Evolutionary conservation across 495 filamentous ascomycete species (phyloP).

Genomic region (Clavariopsis aquatica): DNA sequence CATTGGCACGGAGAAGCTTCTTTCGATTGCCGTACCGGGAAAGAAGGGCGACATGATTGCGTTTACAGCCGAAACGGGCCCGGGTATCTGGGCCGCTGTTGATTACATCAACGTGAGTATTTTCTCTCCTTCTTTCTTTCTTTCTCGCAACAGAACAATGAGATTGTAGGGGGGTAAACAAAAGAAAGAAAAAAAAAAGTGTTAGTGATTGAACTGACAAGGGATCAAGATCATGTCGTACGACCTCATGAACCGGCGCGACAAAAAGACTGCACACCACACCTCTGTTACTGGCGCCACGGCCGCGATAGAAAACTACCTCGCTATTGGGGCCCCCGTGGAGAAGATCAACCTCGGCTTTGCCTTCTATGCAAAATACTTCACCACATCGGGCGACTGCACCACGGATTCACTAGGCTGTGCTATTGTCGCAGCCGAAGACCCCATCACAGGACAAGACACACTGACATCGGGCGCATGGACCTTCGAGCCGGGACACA

Average conservation of each 20-base stretch:
- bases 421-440: conserved; percentile 62
- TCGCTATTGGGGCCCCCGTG: conserved; percentile 56
- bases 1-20: conserved; percentile 60
- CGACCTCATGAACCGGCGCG: conserved; percentile 75
- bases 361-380: conserved; percentile 75
- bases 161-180: too few relatives aligned
- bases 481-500: conserved; percentile 31
- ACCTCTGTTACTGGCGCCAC: conserved; percentile 59
- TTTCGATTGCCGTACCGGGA: conserved; percentile 73
- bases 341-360: conserved; percentile 70
- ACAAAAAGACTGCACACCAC: conserved; percentile 67
- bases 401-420: conserved; percentile 60
- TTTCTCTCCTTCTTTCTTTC: neutral
- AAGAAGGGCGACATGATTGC: conserved; percentile 71
- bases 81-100: conserved; percentile 62
- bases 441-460: conserved; percentile 64
- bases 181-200: too few relatives aligned
- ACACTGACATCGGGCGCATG: conserved; percentile 28
- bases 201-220: neutral
- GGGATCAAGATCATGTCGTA: conserved; percentile 61
- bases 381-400: conserved; percentile 59
- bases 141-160: too few relatives aligned
- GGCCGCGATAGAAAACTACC: conserved; percentile 60
- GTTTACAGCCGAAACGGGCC: conserved; percentile 64
- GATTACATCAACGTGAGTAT: conserved; percentile 69